These are phyloP conservation scores for Dactylellina drechsleri DNA, from an alignment of 2,329 filamentous ascomycete genomes.

Conservation along the genomic window DNA sequence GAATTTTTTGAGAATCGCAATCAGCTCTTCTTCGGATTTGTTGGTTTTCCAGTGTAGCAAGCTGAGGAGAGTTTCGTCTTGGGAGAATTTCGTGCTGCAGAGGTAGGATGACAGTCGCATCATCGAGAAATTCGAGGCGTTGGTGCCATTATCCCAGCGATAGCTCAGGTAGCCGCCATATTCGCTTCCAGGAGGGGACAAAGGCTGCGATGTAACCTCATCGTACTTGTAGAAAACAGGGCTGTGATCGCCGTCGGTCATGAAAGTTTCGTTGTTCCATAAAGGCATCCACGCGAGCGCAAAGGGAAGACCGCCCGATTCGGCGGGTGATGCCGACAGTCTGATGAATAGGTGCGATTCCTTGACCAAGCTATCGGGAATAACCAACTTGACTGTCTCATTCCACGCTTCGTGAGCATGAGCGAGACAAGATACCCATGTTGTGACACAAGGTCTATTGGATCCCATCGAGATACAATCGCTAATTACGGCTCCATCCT, in stretches of 20 bases:
- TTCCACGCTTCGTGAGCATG: conserved; percentile 86
- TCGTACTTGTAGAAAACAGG: conserved; percentile 75
- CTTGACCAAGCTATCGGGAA: conserved; percentile 81
- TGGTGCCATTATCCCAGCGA: conserved; percentile 78
- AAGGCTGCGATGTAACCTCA: conserved; percentile 80
- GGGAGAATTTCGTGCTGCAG: conserved; percentile 93
- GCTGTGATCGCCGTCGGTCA: conserved; percentile 75
- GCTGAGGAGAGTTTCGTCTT: conserved; percentile 85
- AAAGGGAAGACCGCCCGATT: conserved; percentile 71
- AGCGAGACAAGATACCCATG: conserved; percentile 85
- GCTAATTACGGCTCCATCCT: conserved; percentile 82
- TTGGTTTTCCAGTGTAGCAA: conserved; percentile 87
- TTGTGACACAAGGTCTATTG: conserved; percentile 79
- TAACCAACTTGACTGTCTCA: conserved; percentile 82
- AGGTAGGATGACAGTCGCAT: conserved; percentile 83
- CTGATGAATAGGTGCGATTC: conserved; percentile 89
- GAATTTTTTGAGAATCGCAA: conserved; percentile 79
- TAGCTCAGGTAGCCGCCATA: conserved; percentile 78
- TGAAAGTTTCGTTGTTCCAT: conserved; percentile 91
- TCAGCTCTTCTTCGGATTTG: conserved; percentile 73
- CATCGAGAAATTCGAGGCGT: conserved; percentile 72
- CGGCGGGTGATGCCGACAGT: conserved; percentile 83
- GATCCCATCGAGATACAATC: conserved; percentile 88
- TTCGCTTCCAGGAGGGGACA: conserved; percentile 73
- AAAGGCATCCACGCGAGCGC: conserved; percentile 91